phyloP scores from a whole-genome alignment of 768 basidiomycete genomes.

The Pulveroboletus sp. region DNA sequence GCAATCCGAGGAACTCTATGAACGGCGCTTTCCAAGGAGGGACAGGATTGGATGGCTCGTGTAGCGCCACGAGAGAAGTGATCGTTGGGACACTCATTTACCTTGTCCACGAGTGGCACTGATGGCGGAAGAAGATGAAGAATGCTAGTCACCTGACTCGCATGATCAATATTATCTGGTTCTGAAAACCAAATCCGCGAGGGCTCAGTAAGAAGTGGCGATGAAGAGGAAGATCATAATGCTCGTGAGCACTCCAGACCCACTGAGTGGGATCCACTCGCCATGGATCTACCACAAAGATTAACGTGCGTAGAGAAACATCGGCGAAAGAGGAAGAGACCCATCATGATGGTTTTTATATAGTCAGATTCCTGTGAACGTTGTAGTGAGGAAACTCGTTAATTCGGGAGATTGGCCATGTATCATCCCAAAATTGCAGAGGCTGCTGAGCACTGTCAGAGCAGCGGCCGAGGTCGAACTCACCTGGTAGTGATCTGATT shows the following conservation, averaged over 20 bases:
- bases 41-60: neutral
- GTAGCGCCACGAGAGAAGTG: slow-evolving; percentile 6
- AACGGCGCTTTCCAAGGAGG: slow-evolving; percentile 13
- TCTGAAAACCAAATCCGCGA: slow-evolving; percentile 4
- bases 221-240: neutral
- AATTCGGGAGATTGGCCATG: too few species aligned
- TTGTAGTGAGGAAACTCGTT: too few species aligned
- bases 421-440: too few species aligned
- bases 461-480: too few species aligned
- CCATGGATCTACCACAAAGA: neutral
- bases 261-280: neutral
- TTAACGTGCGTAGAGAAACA: too few species aligned
- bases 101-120: slow-evolving; percentile 12
- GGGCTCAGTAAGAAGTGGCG: neutral
- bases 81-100: neutral
- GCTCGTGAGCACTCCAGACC: neutral
- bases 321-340: too few species aligned
- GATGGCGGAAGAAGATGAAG: slow-evolving; percentile 4
- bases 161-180: too few species aligned
- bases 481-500: too few species aligned
- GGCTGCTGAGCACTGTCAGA: neutral
- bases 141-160: slow-evolving; percentile 3
- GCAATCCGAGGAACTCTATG: slow-evolving; percentile 9
- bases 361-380: too few species aligned
- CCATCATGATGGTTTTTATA: too few species aligned